Evolutionary conservation across 208 protist genomes (phyloP).

Genomic region (Paratrypanosoma confusum): DNA sequence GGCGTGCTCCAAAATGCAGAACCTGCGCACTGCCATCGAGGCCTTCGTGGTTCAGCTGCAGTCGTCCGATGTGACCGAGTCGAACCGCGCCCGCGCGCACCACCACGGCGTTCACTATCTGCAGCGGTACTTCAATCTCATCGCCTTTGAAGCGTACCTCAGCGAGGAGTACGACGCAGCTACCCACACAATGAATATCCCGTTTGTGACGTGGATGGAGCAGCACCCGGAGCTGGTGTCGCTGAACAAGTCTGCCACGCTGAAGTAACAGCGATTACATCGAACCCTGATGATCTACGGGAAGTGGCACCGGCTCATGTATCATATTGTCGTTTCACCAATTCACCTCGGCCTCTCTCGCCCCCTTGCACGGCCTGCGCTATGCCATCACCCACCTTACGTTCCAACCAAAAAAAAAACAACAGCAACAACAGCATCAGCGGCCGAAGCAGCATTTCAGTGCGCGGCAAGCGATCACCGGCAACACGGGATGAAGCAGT

Average conservation of each 20-base stretch:
- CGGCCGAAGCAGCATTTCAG: no score
- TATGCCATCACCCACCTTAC: no score
- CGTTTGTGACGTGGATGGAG: slow-evolving; percentile 47
- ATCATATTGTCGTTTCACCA: no score
- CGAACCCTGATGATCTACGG: no score
- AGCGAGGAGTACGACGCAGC: slow-evolving; percentile 67
- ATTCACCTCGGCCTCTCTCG: no score
- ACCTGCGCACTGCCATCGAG: slow-evolving; percentile 78
- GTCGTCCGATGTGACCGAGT: slow-evolving; percentile 67
- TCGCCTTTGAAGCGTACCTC: slow-evolving; percentile 78
- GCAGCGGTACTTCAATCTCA: slow-evolving; percentile 81
- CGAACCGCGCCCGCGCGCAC: slow-evolving; percentile 60
- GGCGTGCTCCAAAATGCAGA: slow-evolving; percentile 80
- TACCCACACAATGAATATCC: slow-evolving; percentile 38
- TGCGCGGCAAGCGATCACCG: no score
- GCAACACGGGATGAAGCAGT: no score
- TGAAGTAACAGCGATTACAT: no score
- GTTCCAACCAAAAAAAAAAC: no score
- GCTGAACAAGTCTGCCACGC: slow-evolving; percentile 36
- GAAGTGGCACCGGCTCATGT: no score
- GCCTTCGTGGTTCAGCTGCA: slow-evolving; percentile 42
- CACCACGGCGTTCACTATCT: slow-evolving; percentile 80
- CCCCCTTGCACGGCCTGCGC: no score
- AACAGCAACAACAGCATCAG: no score
- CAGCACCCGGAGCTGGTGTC: slow-evolving; percentile 57